Evolutionary conservation across 2,329 filamentous ascomycete species (phyloP), one percentile per base, ranked within the genome.

Genomic region (Cordyceps tenuipes): DNA sequence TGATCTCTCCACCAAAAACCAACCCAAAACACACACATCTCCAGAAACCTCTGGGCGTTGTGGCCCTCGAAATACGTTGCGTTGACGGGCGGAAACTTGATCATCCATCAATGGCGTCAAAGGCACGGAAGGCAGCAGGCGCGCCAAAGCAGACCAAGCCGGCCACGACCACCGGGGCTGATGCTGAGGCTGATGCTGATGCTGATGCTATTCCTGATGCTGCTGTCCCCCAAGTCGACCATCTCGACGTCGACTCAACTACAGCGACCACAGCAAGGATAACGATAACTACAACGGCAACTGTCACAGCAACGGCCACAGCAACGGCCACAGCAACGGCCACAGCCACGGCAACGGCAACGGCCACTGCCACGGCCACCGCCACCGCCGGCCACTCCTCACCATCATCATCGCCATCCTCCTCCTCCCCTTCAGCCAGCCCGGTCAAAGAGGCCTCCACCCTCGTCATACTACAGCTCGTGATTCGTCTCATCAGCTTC

Each of bases 401-500:
- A 3, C 19, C 19, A 21, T 23, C 8, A 12, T 21, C 17, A 19
- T 23, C n/a, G 7, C 7, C 29, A 29, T 46, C 43, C 8, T 23
- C 43, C 2, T 21, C 17, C 31, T 17, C n/a, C 26, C 17, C 57
- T n/a, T 29, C 48, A 4, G 15, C 71, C 0, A 73, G 73, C 57
- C 74, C 73, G 63, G 81, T 90, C 57, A 83, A 85, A 62, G 91
- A 90, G 60, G 91, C 91, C 57, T 89, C 89, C 15, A 86, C 94
- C 68, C 83, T 99, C 65, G 95, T 99, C 70, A 77, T 90, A 56
- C 85, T 97, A 49, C 94, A 97, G 74, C 80, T 99, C 64, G 81
- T 81, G 49, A 97, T 93, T n/a, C 88, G 93, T 62, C 86, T 87
- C 59, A 77, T 96, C 64, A 97, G 93, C 26, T 99, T 99, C 74